Evolutionary conservation across 768 basidiomycete species (phyloP).

Genomic region (Russula abietina): DNA sequence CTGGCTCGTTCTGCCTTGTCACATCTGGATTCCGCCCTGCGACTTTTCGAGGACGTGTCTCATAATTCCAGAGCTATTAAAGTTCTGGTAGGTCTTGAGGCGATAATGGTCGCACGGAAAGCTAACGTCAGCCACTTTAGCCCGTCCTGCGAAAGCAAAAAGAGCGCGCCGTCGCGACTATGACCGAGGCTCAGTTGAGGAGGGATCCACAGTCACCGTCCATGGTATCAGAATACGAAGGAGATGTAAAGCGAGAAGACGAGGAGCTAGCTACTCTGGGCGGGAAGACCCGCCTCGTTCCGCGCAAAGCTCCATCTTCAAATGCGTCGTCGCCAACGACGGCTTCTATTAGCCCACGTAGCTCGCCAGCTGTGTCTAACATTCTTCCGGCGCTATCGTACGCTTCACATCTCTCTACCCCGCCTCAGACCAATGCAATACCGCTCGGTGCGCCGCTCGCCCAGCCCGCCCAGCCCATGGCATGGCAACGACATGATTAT

Average conservation of each 20-base stretch:
- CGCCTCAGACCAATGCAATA: slow-evolving; percentile 31
- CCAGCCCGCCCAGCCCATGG: slow-evolving; percentile 2
- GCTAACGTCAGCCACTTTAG: slow-evolving; percentile 31
- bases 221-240: slow-evolving; percentile 19
- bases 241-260: slow-evolving; percentile 49
- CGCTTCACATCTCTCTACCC: slow-evolving; percentile 41
- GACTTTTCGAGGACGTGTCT: slow-evolving; percentile 50
- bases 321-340: slow-evolving; percentile 32
- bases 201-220: slow-evolving; percentile 31
- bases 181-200: slow-evolving; percentile 33
- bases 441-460: neutral
- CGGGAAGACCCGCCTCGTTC: slow-evolving; percentile 57
- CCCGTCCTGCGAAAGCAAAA: slow-evolving; percentile 56
- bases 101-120: neutral
- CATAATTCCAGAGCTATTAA: slow-evolving; percentile 50
- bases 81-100: slow-evolving; percentile 45
- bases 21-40: slow-evolving; percentile 57
- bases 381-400: slow-evolving; percentile 36
- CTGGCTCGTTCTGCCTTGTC: slow-evolving; percentile 61
- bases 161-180: slow-evolving; percentile 40
- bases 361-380: slow-evolving; percentile 23
- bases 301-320: slow-evolving; percentile 40
- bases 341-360: slow-evolving; percentile 33
- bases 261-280: slow-evolving; percentile 58
- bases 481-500: slow-evolving; percentile 15